phyloP scores from a whole-genome alignment of 352 stramenopile species.

The Ochromonadaceae sp. region DNA sequence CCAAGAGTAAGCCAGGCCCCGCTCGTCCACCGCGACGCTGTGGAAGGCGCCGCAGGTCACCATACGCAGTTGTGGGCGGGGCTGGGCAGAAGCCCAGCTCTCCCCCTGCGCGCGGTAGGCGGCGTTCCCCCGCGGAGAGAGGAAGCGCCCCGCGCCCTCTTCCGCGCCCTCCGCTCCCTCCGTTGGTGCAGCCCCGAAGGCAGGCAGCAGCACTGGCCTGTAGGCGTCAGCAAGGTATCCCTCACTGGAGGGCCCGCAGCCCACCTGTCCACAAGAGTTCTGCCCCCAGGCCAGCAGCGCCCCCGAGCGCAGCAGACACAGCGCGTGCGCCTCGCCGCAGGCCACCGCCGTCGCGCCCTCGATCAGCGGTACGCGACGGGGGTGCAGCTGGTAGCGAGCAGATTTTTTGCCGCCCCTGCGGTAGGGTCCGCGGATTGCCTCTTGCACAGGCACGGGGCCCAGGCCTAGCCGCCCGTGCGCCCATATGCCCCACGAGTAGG shows the following conservation, averaged over 20 bases:
- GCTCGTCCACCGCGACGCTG: not conserved
- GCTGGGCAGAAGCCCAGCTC: too few species aligned
- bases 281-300: slow-evolving; percentile 1
- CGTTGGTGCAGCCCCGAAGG: not conserved
- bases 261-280: slow-evolving; percentile 5
- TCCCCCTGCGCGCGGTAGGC: too few species aligned
- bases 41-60: slow-evolving; percentile 6
- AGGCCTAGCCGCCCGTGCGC: slow-evolving; percentile 23
- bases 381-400: not conserved
- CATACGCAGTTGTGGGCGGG: too few species aligned
- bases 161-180: not conserved
- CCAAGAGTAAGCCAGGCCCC: not conserved
- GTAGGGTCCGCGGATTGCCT: not conserved
- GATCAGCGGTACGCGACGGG: too few species aligned
- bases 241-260: not conserved
- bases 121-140: not conserved
- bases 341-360: not conserved
- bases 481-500: slow-evolving; percentile 24
- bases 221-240: not conserved
- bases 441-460: slow-evolving; percentile 6
- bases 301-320: not conserved
- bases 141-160: not conserved
- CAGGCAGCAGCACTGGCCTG: not conserved
- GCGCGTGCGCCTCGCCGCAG: not conserved
- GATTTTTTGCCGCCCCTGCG: not conserved